These are phyloP conservation scores for Colletotrichum spinosum DNA, from an alignment of 2,329 filamentous ascomycete species.

Conservation along the genomic window DNA sequence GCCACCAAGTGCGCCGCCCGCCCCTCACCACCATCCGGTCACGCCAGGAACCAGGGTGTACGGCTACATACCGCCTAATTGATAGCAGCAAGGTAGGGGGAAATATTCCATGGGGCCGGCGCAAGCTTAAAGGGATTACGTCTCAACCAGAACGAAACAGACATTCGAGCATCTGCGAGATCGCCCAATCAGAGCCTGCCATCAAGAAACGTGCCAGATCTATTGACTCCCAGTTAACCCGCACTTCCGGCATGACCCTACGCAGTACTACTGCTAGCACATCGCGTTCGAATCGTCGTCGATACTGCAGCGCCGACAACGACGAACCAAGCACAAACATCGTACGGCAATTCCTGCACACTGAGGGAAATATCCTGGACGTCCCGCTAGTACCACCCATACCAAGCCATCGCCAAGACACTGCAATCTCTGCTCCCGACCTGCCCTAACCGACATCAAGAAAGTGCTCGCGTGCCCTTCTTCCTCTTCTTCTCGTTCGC, in stretches of 20 bases:
- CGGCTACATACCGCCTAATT: not conserved
- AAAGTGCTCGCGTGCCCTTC: slow-evolving; percentile 35
- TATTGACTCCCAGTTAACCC: slow-evolving; percentile 38
- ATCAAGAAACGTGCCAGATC: slow-evolving; percentile 37
- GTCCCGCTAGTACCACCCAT: slow-evolving; percentile 20
- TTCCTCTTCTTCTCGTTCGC: slow-evolving; percentile 22
- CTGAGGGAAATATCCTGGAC: slow-evolving; percentile 8
- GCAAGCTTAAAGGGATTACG: slow-evolving; percentile 31
- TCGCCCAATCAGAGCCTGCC: slow-evolving; percentile 27
- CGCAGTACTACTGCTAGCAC: not conserved
- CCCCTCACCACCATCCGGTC: slow-evolving; percentile 7
- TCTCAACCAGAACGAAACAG: slow-evolving; percentile 4
- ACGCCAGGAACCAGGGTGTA: not conserved
- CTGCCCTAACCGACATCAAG: slow-evolving; percentile 24
- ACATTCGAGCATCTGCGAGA: slow-evolving; percentile 10
- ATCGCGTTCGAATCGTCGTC: not conserved
- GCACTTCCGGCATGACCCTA: slow-evolving; percentile 32
- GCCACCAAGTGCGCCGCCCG: slow-evolving; percentile 11
- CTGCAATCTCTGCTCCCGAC: slow-evolving; percentile 7
- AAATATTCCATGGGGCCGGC: not conserved
- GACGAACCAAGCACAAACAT: not conserved
- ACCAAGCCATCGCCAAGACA: slow-evolving; percentile 35
- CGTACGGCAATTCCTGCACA: slow-evolving; percentile 24
- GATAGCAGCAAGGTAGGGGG: not conserved
- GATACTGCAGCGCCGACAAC: not conserved